Evolutionary conservation across 192 early-diverging fungal genomes (phyloP).

Genomic region (Coemansia sp.): DNA sequence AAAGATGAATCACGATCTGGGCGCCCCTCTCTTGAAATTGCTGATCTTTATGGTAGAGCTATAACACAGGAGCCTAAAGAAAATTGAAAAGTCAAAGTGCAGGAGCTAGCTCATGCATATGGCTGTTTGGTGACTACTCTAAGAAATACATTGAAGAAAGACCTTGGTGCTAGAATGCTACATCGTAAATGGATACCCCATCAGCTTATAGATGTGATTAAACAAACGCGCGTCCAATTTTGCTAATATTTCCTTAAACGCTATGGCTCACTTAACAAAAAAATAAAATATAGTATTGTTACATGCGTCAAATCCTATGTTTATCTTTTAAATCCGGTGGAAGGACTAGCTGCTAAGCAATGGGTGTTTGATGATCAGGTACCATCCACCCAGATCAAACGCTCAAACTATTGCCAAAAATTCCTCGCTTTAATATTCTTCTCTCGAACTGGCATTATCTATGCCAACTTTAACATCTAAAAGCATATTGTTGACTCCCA

Average conservation of each 20-base stretch:
- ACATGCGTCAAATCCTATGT: constrained; percentile 2
- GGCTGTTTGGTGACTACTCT: background rate
- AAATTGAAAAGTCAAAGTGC: background rate
- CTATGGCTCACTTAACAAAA: background rate
- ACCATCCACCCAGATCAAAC: background rate
- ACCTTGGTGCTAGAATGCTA: background rate
- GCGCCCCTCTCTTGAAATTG: background rate
- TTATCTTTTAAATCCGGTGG: background rate
- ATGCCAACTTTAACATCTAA: background rate
- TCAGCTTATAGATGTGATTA: background rate
- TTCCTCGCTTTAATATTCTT: background rate
- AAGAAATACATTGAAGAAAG: background rate
- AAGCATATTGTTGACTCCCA: background rate
- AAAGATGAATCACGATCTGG: background rate
- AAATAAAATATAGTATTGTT: background rate
- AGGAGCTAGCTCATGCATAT: too few species aligned
- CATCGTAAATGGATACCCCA: background rate
- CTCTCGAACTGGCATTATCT: too few species aligned
- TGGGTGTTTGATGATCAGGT: too few species aligned
- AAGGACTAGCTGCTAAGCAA: too few species aligned
- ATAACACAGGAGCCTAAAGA: background rate
- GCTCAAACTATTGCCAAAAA: background rate
- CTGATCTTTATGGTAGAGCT: background rate
- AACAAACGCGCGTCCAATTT: background rate
- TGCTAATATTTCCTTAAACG: background rate